Evolutionary conservation across 2,329 filamentous ascomycete genomes (phyloP), one percentile per base, ranked within the genome.

Genomic region (Colletotrichum caudatum): DNA sequence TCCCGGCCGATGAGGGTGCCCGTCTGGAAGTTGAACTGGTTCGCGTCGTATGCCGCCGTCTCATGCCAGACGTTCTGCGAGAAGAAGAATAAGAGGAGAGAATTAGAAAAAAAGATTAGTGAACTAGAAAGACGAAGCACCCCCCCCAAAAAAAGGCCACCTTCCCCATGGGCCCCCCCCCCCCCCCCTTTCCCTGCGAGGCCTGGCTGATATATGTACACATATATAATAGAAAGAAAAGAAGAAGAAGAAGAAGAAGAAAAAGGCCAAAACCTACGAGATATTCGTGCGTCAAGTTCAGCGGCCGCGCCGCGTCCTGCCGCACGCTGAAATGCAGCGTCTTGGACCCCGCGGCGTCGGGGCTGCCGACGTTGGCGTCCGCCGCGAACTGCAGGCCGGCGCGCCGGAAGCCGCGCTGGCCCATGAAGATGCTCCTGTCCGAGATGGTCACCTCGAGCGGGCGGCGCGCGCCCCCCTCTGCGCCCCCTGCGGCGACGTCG

Each of bases 351-450:
- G 65, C 72, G 29, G 74, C 77, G 0, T 81, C 83, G 0, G 80
- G 80, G 41, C 81, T 80, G 58, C 76, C 79, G 46, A 75, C 77
- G 76, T 85, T 85, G 59, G 76, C 76, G 76, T 85, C 83, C 67
- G 77, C 79, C 69, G 78, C 76, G 76, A 85, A 81, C 77, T 83
- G 82, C 62, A 85, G 76, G 0, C 83, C 84, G 4, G 80, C 83
- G 56, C 84, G 79, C n/a, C 84, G 80, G 79, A 85, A 85, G 29
- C 83, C 84, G 54, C 80, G 78, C 77, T 85, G 83, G 41, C 74
- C 77, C 78, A 84, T 81, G 78, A 85, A 85, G 77, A 85, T 80
- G 77, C 81, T 83, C 64, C 77, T 70, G 77, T 85, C 83, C 76
- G 78, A 79, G 74, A 85, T 78, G 64, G 82, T 85, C 26, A 84